These are phyloP conservation scores for Phytopythium kandeliae DNA, from an alignment of 352 stramenopile genomes.

Conservation along the genomic window DNA sequence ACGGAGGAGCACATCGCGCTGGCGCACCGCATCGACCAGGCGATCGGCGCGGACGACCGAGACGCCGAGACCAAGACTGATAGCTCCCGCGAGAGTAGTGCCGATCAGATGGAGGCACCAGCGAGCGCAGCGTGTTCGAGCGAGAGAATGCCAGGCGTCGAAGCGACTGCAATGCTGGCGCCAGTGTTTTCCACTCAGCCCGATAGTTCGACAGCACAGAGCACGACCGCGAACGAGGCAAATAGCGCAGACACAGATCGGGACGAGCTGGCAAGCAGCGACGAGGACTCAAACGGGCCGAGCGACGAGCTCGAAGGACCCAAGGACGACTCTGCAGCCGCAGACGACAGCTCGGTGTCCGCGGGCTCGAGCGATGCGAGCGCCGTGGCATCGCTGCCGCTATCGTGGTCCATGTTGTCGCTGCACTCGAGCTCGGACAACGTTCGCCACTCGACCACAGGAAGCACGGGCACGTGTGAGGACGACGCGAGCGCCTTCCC, in stretches of 20 bases:
- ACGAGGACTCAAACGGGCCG: no score
- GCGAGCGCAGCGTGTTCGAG: no score
- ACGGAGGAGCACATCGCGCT: conserved; percentile 60
- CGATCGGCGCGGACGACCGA: conserved; percentile 32
- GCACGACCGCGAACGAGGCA: not conserved
- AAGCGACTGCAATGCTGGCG: not conserved
- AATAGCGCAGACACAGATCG: no score
- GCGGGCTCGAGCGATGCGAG: conserved; percentile 20
- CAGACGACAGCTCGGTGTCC: conserved; percentile 11
- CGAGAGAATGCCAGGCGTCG: not conserved
- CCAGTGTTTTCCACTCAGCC: not conserved
- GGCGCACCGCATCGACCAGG: conserved; percentile 55
- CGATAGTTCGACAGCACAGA: not conserved
- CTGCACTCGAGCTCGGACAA: conserved; percentile 15
- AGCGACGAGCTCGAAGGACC: not conserved
- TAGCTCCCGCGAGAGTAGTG: no score
- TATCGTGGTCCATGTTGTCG: conserved; percentile 65
- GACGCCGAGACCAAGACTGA: not conserved
- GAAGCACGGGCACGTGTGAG: conserved; percentile 10
- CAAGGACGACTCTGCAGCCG: not conserved
- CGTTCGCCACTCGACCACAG: conserved; percentile 16
- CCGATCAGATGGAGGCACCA: no score
- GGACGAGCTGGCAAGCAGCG: no score
- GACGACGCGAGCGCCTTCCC: conserved; percentile 13
- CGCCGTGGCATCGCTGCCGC: conserved; percentile 28